A percentile compares a stretch with the other conserved stretches of the same genome.
Conservation (phyloP, 1,284 basidiomycete genomes). For the Crucibulum cyathiforme region DNA sequence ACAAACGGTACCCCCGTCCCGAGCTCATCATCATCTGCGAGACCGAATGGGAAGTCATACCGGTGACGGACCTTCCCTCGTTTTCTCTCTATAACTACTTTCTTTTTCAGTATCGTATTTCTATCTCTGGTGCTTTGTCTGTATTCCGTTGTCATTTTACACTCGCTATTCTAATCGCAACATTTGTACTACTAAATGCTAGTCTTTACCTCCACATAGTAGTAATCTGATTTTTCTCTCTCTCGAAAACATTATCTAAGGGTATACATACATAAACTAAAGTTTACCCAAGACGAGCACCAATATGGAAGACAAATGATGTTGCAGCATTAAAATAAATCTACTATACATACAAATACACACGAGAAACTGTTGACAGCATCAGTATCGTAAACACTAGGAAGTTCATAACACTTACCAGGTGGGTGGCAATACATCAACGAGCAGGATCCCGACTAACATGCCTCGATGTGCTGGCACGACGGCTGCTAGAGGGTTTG, state of each 20-base stretch:
- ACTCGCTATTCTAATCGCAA: conserved; percentile 7
- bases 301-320: too few species aligned
- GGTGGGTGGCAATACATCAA: conserved; percentile 1
- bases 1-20: conserved; percentile 52
- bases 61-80: conserved; percentile 46
- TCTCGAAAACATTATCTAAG: background rate
- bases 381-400: background rate
- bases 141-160: conserved; percentile 2
- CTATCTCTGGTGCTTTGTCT: conserved; percentile 12
- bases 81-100: conserved; percentile 7
- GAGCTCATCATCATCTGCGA: conserved; percentile 35
- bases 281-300: too few species aligned
- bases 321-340: too few species aligned
- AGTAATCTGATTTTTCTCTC: background rate
- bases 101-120: conserved; percentile 10
- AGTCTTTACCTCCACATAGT: background rate
- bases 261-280: background rate
- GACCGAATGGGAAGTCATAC: conserved; percentile 59
- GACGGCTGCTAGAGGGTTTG: background rate
- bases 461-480: conserved; percentile 10
- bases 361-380: background rate
- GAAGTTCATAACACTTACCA: background rate
- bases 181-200: conserved; percentile 2
- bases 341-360: too few species aligned
- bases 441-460: conserved; percentile 15